Base-by-base conservation (phyloP, 129 eudicot genomes). In the Mikania micrantha region DNA sequence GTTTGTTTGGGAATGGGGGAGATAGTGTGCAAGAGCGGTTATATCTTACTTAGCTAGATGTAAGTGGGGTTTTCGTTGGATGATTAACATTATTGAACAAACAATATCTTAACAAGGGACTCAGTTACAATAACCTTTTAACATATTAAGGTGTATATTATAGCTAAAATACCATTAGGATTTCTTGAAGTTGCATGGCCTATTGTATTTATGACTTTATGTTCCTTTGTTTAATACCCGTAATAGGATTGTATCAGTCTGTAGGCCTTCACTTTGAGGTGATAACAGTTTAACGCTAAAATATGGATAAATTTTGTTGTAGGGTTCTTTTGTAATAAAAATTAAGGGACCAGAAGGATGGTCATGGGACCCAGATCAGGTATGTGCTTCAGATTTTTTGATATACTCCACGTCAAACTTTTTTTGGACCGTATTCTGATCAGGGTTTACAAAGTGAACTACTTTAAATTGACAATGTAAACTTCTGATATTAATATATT, bases 301-400 rank as follows among this genome's bases (percentile, higher is more conserved):
- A 57, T 36, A 24, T 32, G 45, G 32, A 56, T 56, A 36, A 9
- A 27, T 60, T 70, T 75, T 16, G 70, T 69, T 75, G 78, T 90
- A 93, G 99, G 99, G 99, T 32, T 86, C 99, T 50, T 93, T 84
- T 81, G 71, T 93, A 67, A 81, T 93, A 35, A 93, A 93, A 77
- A 79, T 93, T 69, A 93, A 83, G 82, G 99, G 96, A 64, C 95
- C 99, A 36, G 86, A 84, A 74, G 99, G 99, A 70, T 93, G 99
- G 99, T 82, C 99, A 59, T 88, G 90, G 94, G 72, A 84, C 71
- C 99, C 95, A 53, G 82, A 84, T 71, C 89, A 77, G 83, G 99
- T 93, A 76, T 77, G 84, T 77, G 34, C 60, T 32, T 58, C 19
- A 20, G 44, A 61, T 80, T 20, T 50, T 34, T 42, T 31, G 5